A percentile compares a stretch with the other conserved stretches of the same genome.
Evolutionary conservation across 805 yeast genomes (phyloP).

Genomic region (Wickerhamomyces tratensis): DNA sequence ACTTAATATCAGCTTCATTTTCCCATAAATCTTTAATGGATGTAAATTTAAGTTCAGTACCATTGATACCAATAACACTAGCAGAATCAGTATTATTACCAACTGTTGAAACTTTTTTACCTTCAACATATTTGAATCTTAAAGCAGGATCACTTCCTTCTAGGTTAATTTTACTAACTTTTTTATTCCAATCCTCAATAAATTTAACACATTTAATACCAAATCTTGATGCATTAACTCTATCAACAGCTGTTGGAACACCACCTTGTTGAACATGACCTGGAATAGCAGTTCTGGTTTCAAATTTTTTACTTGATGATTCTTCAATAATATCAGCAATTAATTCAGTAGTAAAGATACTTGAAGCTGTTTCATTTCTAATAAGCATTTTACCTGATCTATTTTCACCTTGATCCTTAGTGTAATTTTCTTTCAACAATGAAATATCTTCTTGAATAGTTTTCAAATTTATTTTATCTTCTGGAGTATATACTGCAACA

Average conservation of each 20-base stretch:
- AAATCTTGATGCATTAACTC: constrained; percentile 65
- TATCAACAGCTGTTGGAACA: constrained; percentile 66
- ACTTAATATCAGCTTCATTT: constrained; percentile 45
- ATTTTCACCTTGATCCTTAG: constrained; percentile 52
- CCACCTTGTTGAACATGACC: constrained; percentile 87
- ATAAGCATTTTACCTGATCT: constrained; percentile 63
- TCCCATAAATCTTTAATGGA: constrained; percentile 48
- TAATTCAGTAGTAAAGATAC: constrained; percentile 56
- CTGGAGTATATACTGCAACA: constrained; percentile 69
- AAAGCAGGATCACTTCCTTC: constrained; percentile 33
- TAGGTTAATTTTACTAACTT: constrained; percentile 19
- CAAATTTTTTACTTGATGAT: constrained; percentile 56
- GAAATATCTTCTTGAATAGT: constrained; percentile 59
- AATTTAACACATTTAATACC: constrained; percentile 63
- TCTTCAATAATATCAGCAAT: constrained; percentile 61
- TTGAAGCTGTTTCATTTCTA: constrained; percentile 61
- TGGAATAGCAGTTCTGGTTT: constrained; percentile 72
- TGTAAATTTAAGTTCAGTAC: constrained; percentile 51
- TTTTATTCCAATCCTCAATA: constrained; percentile 45
- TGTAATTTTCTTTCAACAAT: constrained; percentile 48
- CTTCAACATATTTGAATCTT: constrained; percentile 42
- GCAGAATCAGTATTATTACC: constrained; percentile 28
- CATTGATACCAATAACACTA: constrained; percentile 64
- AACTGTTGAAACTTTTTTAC: constrained; percentile 35
- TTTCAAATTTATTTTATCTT: constrained; percentile 49